Conservation (phyloP, 2,329 filamentous ascomycete species). For the Fusarium annulatum region DNA sequence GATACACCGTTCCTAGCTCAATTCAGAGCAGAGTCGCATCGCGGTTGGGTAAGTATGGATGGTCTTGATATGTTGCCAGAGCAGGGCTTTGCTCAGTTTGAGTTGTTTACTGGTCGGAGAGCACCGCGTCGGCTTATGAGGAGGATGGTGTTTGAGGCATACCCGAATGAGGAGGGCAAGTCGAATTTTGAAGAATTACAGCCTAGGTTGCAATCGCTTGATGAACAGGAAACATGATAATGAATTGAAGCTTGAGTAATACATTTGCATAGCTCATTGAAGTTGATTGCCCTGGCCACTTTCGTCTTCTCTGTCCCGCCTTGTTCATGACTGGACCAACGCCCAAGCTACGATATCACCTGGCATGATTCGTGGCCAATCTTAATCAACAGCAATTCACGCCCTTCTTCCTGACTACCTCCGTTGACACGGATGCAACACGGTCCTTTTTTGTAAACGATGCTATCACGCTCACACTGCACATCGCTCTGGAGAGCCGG, state of each 20-base stretch:
- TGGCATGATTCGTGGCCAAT: background rate
- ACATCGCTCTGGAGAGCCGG: no score
- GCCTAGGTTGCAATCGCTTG: constrained; percentile 42
- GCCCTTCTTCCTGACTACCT: no score
- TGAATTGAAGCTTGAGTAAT: constrained; percentile 2
- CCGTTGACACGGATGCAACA: no score
- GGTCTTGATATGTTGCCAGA: constrained; percentile 81
- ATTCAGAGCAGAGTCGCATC: constrained; percentile 67
- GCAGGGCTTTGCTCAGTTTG: constrained; percentile 84
- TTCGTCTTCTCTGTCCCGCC: background rate
- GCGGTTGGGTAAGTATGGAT: constrained; percentile 80
- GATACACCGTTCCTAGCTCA: constrained; percentile 78
- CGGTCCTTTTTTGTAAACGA: no score
- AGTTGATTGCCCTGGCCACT: background rate
- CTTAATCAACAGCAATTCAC: no score
- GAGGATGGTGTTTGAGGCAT: constrained; percentile 66
- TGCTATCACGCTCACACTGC: no score
- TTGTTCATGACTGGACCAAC: background rate
- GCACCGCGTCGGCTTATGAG: constrained; percentile 73
- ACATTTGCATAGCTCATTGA: background rate
- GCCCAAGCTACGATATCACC: background rate
- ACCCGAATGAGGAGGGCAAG: constrained; percentile 55
- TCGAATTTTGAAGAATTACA: constrained; percentile 55
- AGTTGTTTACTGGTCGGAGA: constrained; percentile 76
- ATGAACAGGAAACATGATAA: constrained; percentile 43